Base-by-base conservation (phyloP, 2,329 filamentous ascomycete genomes). In the Penicillium sp. region DNA sequence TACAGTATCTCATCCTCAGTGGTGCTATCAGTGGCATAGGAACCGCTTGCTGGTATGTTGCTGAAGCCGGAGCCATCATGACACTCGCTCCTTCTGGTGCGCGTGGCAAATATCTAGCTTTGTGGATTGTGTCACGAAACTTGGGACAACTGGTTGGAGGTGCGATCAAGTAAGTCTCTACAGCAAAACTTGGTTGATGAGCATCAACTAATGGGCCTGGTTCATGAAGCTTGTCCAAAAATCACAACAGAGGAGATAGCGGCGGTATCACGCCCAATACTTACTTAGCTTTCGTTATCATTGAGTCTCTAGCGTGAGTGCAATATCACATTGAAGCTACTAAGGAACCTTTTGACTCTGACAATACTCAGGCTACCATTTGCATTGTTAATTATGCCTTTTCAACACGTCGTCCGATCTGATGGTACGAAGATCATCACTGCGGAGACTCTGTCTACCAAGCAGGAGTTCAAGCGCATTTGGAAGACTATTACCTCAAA, bases 41-140 rank as follows among this genome's bases (percentile, higher is more conserved):
- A 5, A 77, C 73, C 7, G 79, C 77, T 1, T 79, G 76, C 43
- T 80, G 78, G 79, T 81, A 81, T 56, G 79, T 81, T 9, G 79
- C 79, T 0, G 79, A 81, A 57, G 77, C 77, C 1, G 79, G 79
- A 14, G 73, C 76, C 5, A 80, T 81, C 61, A 79, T 81, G 76
- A 79, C 78, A 0, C 71, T 81, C 21, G 77, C 79, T 0, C 79
- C 79, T 4, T 72, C 77, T 0, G 72, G 75, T 22, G 73, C 78
- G 19, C 77, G 79, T 52, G 79, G 79, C 6, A 80, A 80, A 58
- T 81, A 81, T 47, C 49, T 81, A 7, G 78, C 78, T 8, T 58
- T 80, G 19, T 80, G 78, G 78, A 80, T 80, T 46, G 77, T 80
- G 26, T 73, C 78, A 19, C 72, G 78, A 13, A 80, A 80, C 41